Conservation (phyloP, 169 alveolate genomes). For the Plasmodium blacklocki region DNA sequence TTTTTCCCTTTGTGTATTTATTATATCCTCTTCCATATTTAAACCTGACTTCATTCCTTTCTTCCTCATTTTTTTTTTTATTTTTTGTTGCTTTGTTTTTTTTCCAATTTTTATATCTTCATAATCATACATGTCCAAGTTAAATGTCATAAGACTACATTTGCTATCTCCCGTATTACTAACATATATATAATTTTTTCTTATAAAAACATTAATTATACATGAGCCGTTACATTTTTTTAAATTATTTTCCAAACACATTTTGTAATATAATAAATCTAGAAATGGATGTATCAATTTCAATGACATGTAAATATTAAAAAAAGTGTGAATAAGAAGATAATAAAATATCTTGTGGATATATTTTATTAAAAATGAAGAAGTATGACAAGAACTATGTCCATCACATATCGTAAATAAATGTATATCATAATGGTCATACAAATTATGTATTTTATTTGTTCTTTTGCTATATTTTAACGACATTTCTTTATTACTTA, state of each 20-base stretch:
- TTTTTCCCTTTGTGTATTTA: background rate
- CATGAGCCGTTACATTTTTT: constrained; percentile 31
- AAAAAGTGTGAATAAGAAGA: constrained; percentile 55
- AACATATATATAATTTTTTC: constrained; percentile 48
- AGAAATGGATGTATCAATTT: constrained; percentile 39
- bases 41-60: too few species aligned
- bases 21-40: background rate
- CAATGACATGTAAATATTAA: constrained; percentile 39
- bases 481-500: background rate
- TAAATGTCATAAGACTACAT: constrained; percentile 46
- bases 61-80: background rate
- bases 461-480: background rate
- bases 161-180: constrained; percentile 70
- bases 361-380: constrained; percentile 46
- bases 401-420: constrained; percentile 74
- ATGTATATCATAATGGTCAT: constrained; percentile 43
- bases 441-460: background rate
- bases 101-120: background rate
- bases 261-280: constrained; percentile 40
- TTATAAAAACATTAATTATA: constrained; percentile 42
- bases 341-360: constrained; percentile 41
- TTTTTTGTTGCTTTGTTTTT: constrained; percentile 11
- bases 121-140: constrained; percentile 39
- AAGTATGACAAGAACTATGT: constrained; percentile 53
- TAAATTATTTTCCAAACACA: background rate